These are phyloP conservation scores for Macrolepiota fuliginosa DNA, from an alignment of 768 basidiomycete species.

Conservation along the genomic window DNA sequence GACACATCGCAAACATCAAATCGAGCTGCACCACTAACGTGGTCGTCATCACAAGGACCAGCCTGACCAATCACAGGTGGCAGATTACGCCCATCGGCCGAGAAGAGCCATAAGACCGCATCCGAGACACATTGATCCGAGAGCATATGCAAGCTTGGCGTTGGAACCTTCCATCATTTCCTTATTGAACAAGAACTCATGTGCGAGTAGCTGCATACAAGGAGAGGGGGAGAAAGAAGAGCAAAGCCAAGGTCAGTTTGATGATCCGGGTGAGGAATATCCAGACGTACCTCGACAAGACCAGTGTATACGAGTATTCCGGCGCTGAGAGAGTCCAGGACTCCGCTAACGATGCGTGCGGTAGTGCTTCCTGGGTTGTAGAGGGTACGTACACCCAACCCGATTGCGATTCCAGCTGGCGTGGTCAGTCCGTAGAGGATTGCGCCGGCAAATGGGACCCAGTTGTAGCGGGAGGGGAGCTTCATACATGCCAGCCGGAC, in stretches of 20 bases:
- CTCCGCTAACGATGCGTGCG: conserved; percentile 79
- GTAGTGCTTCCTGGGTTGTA: conserved; percentile 82
- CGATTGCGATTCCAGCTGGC: conserved; percentile 85
- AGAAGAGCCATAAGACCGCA: conserved; percentile 89
- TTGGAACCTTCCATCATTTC: conserved; percentile 76
- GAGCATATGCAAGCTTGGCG: conserved; percentile 64
- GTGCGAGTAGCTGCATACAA: conserved; percentile 70
- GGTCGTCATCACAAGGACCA: background rate
- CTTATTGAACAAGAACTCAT: conserved; percentile 91
- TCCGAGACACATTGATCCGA: conserved; percentile 79
- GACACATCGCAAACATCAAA: background rate
- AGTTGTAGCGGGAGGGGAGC: conserved; percentile 52
- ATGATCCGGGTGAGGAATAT: background rate
- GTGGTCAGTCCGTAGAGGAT: conserved; percentile 74
- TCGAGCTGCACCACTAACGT: background rate
- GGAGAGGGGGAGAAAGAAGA: background rate
- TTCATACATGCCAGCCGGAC: conserved; percentile 80
- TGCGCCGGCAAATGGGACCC: conserved; percentile 59
- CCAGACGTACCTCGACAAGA: conserved; percentile 65
- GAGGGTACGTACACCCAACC: conserved; percentile 68
- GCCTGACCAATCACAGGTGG: background rate
- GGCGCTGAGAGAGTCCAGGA: conserved; percentile 80
- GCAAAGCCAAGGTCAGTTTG: background rate
- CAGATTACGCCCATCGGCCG: conserved; percentile 78
- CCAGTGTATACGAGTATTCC: conserved; percentile 91